Percentiles rank a stretch among this genome's conserved stretches.
Conservation (phyloP, 257 asterid species). For the Solanum clarkiae region DNA sequence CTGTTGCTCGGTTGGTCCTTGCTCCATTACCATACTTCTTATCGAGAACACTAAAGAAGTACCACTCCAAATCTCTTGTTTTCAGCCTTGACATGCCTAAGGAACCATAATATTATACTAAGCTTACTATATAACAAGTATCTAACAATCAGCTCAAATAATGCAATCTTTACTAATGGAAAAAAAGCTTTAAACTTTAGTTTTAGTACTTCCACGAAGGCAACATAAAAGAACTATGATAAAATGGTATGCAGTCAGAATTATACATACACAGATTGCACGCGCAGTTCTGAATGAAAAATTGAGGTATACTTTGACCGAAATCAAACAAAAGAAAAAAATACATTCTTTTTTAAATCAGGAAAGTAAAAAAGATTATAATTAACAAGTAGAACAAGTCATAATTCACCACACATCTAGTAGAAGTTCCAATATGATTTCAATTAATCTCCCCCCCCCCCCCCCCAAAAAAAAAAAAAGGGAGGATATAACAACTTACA, state of each 20-base stretch:
- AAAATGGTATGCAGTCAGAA: not conserved
- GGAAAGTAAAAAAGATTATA: not conserved
- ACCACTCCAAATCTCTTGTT: conserved; percentile 88
- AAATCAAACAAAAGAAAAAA: not conserved
- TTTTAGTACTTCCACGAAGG: not conserved
- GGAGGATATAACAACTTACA: not conserved
- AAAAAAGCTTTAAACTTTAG: not conserved
- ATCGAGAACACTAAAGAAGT: conserved; percentile 76
- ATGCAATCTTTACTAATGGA: not conserved
- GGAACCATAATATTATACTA: not conserved
- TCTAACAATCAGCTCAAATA: not conserved
- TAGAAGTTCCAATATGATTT: not conserved
- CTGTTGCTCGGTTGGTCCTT: conserved; percentile 87
- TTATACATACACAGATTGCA: not conserved
- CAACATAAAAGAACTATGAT: not conserved
- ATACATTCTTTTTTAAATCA: not conserved
- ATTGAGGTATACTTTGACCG: not conserved
- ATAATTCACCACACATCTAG: not conserved
- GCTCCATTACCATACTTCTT: conserved; percentile 88
- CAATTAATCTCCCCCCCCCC: not conserved
- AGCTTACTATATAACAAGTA: not conserved
- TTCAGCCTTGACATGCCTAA: conserved; percentile 63
- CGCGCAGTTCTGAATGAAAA: not conserved
- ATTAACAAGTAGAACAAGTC: not conserved
- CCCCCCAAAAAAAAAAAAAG: not conserved